Base-by-base conservation (phyloP, 805 yeast species). In the Ogataea zsoltii region DNA sequence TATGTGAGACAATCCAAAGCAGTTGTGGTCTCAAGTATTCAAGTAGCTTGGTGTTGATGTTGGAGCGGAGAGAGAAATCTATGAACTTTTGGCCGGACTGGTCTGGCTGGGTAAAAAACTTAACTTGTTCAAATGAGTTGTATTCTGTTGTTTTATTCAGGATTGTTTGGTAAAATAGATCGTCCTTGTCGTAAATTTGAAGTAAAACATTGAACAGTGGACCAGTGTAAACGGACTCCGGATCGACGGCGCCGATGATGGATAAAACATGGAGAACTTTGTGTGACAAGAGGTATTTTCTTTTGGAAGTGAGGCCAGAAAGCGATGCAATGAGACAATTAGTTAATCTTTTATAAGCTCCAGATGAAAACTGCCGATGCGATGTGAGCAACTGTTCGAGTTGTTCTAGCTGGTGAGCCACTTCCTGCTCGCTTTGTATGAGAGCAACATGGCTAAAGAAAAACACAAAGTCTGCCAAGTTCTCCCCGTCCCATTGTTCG, bases 381-480 rank as follows among this genome's bases (percentile, higher is more conserved):
- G 28, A 21, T 13, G 13, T 28, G 13, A 17, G 19, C 14, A 44
- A n/a, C 10, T 32, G 28, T 15, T 34, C 17, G 9, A 58, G 31
- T 33, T 53, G 54, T 6, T 48, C 13, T 3, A 41, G 26, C 30
- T 56, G 56, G 4, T 37, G 1, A 6, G 26, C 6, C n/a, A 49
- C 39, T 16, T 15, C 4, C 5, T 44, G 18, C 19, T 30, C 11
- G n/a, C 18, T 29, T 35, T 55, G 61, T n/a, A 36, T 12, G 0
- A 32, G 30, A 2, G 54, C 51, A 15, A 51, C 25, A 43, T 50
- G 47, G 9, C 48, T 47, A 48, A 56, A 65, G 44, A 67, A 71
- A 56, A 34, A 56, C 49, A 40, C 61, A 57, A 59, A 70, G 37
- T 58, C 64, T 19, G 44, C 57, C 33, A 61, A 32, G 11, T 41